Evolutionary conservation across 2,329 filamentous ascomycete genomes (phyloP), one percentile per base, ranked within the genome.

Genomic region (Thermothelomyces thermophilus): DNA sequence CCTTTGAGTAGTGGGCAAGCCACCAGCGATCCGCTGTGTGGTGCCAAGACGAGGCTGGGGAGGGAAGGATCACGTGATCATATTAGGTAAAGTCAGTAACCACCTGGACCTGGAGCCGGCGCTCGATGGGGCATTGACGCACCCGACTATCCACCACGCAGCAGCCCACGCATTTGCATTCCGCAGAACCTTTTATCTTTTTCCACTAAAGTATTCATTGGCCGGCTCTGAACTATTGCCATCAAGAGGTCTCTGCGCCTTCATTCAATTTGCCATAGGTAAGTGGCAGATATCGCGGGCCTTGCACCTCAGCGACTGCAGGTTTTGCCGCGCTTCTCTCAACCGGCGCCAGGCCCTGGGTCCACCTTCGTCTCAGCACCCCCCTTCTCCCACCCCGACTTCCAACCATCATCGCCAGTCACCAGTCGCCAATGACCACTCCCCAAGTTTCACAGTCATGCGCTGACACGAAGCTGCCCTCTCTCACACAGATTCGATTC

Each of bases 161-260:
- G 30, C 48, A 40, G 41, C 16, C 43, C 50, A 52, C 40, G 48
- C 14, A 14, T 35, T 11, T 14, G 13, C 56, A 56, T 56, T 30
- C n/a, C 56, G 46, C 57, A 56, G 54, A 34, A 55, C 54, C 13
- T 35, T n/a, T 16, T 50, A 54, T 58, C 63, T 63, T 55, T 50
- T 64, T 65, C 41, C 40, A 52, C 52, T 35, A 33, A 51, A 64
- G 53, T 61, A 64, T 64, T 52, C 58, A 63, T 65, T 64, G 56
- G 54, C 42, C 52, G 50, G 50, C 53, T 26, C 55, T 48, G 11
- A 47, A 56, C 43, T 51, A 60, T 58, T 54, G 48, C 51, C 54
- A 44, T 42, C n/a, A 56, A 26, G 47, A 53, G 46, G 43, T 53
- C 51, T 46, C 50, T 53, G 41, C 58, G 48, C 50, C 26, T 50